Conservation (phyloP, 2,329 filamentous ascomycete genomes). For the Dactylellina drechsleri region DNA sequence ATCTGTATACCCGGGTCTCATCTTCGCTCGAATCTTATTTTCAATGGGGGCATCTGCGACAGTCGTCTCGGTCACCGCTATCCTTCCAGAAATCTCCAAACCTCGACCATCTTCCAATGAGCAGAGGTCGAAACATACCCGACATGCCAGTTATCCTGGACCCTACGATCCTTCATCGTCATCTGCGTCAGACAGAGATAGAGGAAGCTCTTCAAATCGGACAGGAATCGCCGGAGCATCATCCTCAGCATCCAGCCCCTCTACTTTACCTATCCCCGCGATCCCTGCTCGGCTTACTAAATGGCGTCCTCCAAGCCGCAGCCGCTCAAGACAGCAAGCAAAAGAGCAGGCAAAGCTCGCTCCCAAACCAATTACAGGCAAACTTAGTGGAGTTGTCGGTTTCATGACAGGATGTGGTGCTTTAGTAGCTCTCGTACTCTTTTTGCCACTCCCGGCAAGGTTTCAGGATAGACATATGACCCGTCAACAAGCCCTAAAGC, state of each 20-base stretch:
- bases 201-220: conserved; percentile 28
- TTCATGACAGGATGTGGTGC: conserved; percentile 93
- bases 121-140: conserved; percentile 21
- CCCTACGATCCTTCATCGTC: conserved; percentile 38
- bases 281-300: conserved; percentile 16
- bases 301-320: conserved; percentile 48
- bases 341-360: conserved; percentile 52
- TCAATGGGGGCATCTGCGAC: conserved; percentile 88
- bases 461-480: conserved; percentile 79
- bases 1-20: conserved; percentile 87
- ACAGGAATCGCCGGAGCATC: conserved; percentile 24
- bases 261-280: conserved; percentile 18
- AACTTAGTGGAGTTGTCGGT: conserved; percentile 87
- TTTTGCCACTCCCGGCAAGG: conserved; percentile 84
- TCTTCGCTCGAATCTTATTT: conserved; percentile 86
- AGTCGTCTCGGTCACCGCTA: conserved; percentile 75
- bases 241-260: conserved; percentile 33
- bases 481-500: conserved; percentile 77
- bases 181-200: conserved; percentile 36
- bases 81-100: conserved; percentile 76
- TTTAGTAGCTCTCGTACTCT: conserved; percentile 80
- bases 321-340: conserved; percentile 42
- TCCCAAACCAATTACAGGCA: conserved; percentile 65
- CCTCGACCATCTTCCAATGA: conserved; percentile 32
- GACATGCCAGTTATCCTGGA: conserved; percentile 24